Evolutionary conservation across 805 yeast species (phyloP).

Genomic region (Candida piceae): DNA sequence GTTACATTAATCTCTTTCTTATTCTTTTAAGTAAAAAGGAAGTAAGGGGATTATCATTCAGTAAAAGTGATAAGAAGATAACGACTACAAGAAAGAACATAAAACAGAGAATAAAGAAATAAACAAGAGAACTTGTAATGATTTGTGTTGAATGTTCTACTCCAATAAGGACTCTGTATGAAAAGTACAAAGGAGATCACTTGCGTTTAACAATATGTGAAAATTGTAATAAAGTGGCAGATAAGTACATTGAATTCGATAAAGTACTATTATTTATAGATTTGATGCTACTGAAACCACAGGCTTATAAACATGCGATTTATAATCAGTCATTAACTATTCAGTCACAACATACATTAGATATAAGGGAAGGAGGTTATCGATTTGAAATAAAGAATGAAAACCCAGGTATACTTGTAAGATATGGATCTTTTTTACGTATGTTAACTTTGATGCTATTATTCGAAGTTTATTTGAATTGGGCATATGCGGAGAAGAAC

Average conservation of each 20-base stretch:
- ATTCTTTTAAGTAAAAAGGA: no score
- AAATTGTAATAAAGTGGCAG: slow-evolving; percentile 70
- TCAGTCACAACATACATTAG: no score
- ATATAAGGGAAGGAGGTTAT: no score
- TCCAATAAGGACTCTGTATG: slow-evolving; percentile 60
- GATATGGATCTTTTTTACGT: slow-evolving; percentile 30
- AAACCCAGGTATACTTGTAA: slow-evolving; percentile 1
- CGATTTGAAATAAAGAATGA: no score
- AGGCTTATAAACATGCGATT: slow-evolving; percentile 82
- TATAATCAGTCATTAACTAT: slow-evolving; percentile 46
- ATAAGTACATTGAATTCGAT: slow-evolving; percentile 88
- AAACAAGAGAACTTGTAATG: slow-evolving; percentile 45
- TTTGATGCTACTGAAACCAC: slow-evolving; percentile 75
- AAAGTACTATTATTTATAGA: slow-evolving; percentile 80
- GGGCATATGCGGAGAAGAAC: slow-evolving; percentile 85
- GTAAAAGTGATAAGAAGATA: no score
- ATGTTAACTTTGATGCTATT: slow-evolving; percentile 59
- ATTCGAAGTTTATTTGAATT: slow-evolving; percentile 83
- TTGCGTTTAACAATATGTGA: slow-evolving; percentile 76
- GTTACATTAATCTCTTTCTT: no score
- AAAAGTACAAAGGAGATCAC: slow-evolving; percentile 69
- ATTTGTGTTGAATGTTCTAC: slow-evolving; percentile 85
- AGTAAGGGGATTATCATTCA: no score
- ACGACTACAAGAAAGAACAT: no score
- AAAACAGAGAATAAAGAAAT: no score